Evolutionary conservation across 768 basidiomycete genomes (phyloP).

Genomic region (Psilocybe tampanensis): DNA sequence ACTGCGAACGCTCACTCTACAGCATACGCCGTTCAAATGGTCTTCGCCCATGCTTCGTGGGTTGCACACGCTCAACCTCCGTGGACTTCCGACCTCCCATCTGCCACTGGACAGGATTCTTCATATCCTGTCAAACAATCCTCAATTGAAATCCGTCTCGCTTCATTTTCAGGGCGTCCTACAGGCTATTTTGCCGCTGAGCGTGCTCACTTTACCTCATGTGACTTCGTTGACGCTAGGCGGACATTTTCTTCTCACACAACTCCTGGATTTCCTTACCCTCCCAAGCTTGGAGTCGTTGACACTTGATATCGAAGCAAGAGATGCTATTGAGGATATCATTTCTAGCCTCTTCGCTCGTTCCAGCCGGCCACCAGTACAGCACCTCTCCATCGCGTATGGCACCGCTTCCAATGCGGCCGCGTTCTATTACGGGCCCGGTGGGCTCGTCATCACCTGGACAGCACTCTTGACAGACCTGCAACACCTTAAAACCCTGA

Average conservation of each 20-base stretch:
- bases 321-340: slow-evolving; percentile 77
- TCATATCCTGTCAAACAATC: slow-evolving; percentile 63
- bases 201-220: slow-evolving; percentile 51
- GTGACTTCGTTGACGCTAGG: slow-evolving; percentile 61
- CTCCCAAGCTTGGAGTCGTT: slow-evolving; percentile 62
- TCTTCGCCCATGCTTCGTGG: slow-evolving; percentile 71
- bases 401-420: slow-evolving; percentile 31
- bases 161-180: slow-evolving; percentile 65
- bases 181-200: slow-evolving; percentile 64
- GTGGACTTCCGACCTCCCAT: slow-evolving; percentile 63
- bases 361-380: slow-evolving; percentile 58
- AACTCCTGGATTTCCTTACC: slow-evolving; percentile 61
- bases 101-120: slow-evolving; percentile 70
- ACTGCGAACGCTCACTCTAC: slow-evolving; percentile 61
- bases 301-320: slow-evolving; percentile 69
- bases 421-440: slow-evolving; percentile 60
- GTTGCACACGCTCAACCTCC: slow-evolving; percentile 61
- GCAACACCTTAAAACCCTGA: slow-evolving; percentile 56
- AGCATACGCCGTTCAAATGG: slow-evolving; percentile 78
- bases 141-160: slow-evolving; percentile 54
- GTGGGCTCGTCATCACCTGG: slow-evolving; percentile 67
- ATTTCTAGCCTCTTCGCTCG: slow-evolving; percentile 62
- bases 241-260: slow-evolving; percentile 65
- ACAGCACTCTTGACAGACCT: slow-evolving; percentile 60
- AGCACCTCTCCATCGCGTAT: slow-evolving; percentile 65